Conservation (phyloP, 176 grass and related monocot genomes). For the Avena eriantha region DNA sequence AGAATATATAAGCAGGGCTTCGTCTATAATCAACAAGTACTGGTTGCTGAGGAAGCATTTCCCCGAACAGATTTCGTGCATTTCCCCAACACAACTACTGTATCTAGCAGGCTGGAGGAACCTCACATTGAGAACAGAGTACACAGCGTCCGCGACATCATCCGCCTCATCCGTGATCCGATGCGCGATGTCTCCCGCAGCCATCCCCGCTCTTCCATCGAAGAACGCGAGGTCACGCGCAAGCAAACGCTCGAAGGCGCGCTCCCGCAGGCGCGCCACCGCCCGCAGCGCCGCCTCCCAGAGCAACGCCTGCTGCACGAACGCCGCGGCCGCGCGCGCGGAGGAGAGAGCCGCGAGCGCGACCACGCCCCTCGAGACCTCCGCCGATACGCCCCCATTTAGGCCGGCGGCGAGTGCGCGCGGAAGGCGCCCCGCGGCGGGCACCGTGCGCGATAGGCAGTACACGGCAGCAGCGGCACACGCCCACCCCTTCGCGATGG, state of each 20-base stretch:
- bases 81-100: neutral
- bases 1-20: neutral
- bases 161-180: slow-evolving; percentile 68
- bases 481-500: slow-evolving; percentile 68
- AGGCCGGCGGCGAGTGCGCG: slow-evolving; percentile 30
- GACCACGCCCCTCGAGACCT: slow-evolving; percentile 38
- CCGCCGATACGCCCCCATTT: neutral
- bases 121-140: slow-evolving; percentile 76
- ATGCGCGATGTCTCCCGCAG: slow-evolving; percentile 66
- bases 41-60: slow-evolving; percentile 20
- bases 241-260: slow-evolving; percentile 67
- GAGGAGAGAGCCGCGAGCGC: slow-evolving; percentile 42
- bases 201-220: slow-evolving; percentile 57
- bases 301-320: slow-evolving; percentile 70
- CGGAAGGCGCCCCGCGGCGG: slow-evolving; percentile 62
- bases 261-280: slow-evolving; percentile 53
- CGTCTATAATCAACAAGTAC: neutral
- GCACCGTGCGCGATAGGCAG: slow-evolving; percentile 69
- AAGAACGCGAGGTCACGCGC: slow-evolving; percentile 72
- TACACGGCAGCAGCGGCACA: slow-evolving; percentile 62
- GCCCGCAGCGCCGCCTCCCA: slow-evolving; percentile 68
- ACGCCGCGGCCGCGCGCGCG: slow-evolving; percentile 48
- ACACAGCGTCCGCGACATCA: slow-evolving; percentile 73
- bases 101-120: neutral
- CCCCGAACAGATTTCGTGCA: slow-evolving; percentile 31